Base-by-base conservation (phyloP, 208 protist genomes). In the Trypanosoma lewisi region DNA sequence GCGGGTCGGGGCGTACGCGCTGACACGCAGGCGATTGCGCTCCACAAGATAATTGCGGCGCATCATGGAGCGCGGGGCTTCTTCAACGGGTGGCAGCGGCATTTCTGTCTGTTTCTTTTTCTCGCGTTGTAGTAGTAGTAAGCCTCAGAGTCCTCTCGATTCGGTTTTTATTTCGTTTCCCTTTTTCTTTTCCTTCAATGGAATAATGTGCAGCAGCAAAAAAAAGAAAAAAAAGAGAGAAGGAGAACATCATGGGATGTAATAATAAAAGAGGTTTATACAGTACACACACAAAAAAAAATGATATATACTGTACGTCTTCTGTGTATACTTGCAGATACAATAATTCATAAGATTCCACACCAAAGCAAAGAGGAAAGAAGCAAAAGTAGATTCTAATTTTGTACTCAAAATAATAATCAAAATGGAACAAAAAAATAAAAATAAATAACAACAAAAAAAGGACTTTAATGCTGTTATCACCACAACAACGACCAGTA, bases 41-140 rank as follows among this genome's bases (percentile, higher is more conserved):
- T 91, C 85, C 4, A 94, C 88, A 16, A 94, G 82, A 70, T 81
- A 87, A 66, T 94, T 69, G 53, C 77, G 81, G 23, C 88, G 84
- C 39, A 69, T 79, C 88, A 94, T 94, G 61, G 57, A 77, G 21
- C 62, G 67, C 9, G 74, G 67, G 17, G 80, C 80, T 11, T 70
- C 60, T 61, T 86, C 84, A 63, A 91, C 52, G 14, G 87, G 87
- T 12, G 82, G 87, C 4, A 85, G 62, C 39, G 82, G 63, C 69
- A 78, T 80, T 16, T 28, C 21, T 49, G 19, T 3, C 47, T 23
- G 41, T 53, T 27, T 23, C 21, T 45, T 4, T 44, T 45, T 17
- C 8, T 31, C 21, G n/a, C 1, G 9, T 17, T 37, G 21, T 58
- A 23, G 37, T 25, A 7, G 23, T 23, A 48, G 4, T 42, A 23